phyloP scores from a whole-genome alignment of 1,284 basidiomycete genomes.

The Lignosus rhinocerotis region DNA sequence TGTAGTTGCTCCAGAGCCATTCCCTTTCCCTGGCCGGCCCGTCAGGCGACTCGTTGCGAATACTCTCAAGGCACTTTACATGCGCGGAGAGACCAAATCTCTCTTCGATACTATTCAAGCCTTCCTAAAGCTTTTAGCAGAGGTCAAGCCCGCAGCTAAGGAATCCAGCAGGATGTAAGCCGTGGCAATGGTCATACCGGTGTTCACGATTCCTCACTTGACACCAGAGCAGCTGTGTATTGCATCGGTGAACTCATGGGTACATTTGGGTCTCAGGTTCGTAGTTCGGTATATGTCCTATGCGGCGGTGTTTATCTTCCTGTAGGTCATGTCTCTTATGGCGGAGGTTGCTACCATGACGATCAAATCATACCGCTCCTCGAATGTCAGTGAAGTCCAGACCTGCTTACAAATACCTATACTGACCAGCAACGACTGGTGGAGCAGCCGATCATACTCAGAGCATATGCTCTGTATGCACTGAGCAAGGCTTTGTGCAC shows the following conservation, averaged over 20 bases:
- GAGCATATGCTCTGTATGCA: conserved; percentile 79
- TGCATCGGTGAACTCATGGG: conserved; percentile 89
- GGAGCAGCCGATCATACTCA: conserved; percentile 71
- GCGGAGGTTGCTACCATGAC: conserved; percentile 74
- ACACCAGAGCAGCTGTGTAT: conserved; percentile 70
- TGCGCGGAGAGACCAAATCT: conserved; percentile 78
- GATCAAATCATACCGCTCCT: conserved; percentile 70
- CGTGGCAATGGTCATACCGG: conserved; percentile 29
- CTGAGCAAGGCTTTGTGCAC: conserved; percentile 77
- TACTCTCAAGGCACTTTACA: conserved; percentile 80
- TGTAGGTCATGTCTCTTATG: conserved; percentile 92
- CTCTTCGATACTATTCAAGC: conserved; percentile 88
- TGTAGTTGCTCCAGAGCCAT: conserved; percentile 57
- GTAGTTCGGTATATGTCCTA: conserved; percentile 25
- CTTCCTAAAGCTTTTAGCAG: conserved; percentile 73
- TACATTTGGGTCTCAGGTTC: conserved; percentile 78
- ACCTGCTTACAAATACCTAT: neutral
- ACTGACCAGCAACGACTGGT: neutral
- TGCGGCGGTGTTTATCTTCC: neutral
- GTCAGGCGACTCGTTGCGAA: conserved; percentile 79
- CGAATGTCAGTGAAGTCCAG: conserved; percentile 50
- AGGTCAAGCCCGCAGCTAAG: conserved; percentile 66
- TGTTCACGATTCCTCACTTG: conserved; percentile 9
- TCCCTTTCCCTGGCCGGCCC: conserved; percentile 83
- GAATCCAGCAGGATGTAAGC: conserved; percentile 66